Evolutionary conservation across 2,329 filamentous ascomycete species (phyloP), one percentile per base, ranked within the genome.

Genomic region (Basipetospora chlamydospora): DNA sequence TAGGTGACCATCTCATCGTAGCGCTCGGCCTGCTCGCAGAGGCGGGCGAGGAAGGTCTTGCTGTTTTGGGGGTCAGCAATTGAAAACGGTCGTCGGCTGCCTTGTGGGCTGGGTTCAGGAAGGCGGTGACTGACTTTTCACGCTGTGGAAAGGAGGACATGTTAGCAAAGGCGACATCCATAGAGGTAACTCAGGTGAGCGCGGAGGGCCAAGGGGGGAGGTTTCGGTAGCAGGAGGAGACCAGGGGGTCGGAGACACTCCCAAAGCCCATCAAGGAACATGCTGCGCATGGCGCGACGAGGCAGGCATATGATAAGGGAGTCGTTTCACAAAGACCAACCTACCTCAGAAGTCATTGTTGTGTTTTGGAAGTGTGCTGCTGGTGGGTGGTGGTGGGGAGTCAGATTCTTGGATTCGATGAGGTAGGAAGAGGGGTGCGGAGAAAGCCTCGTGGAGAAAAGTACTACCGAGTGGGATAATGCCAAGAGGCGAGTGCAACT

Each of bases 21-120:
- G 61, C 88, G 88, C 77, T 96, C 90, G 61, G 90, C 90, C 79
- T 98, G 90, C 83, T 96, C 90, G 75, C 90, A 96, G 61, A 98
- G 86, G 71, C 90, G 80, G 66, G 90, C 90, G 64, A 96, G 85
- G 77, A 96, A 96, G 60, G 90, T 96, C 80, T 96, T 96, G 81
- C 86, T 94, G 62, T 59, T 35, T 6, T 6, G 28, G 28, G 16
- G 28, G 35, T 37, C 28, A 37, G 35, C 28, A 26, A 25, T 25
- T 28, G 16, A 22, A 25, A 12, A 35, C 10, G 43, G 52, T 53
- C 45, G 51, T 49, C 44, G 36, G 42, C 43, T 42, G 41, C 17
- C 18, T 33, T 21, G 18, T n/a, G n/a, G n/a, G n/a, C n/a, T n/a
- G n/a, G 11, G 20, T 12, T 25, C 9, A 13, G 18, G n/a, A 28